These are phyloP conservation scores for Diaporthe vexans DNA, from an alignment of 2,329 filamentous ascomycete species.

Conservation along the genomic window DNA sequence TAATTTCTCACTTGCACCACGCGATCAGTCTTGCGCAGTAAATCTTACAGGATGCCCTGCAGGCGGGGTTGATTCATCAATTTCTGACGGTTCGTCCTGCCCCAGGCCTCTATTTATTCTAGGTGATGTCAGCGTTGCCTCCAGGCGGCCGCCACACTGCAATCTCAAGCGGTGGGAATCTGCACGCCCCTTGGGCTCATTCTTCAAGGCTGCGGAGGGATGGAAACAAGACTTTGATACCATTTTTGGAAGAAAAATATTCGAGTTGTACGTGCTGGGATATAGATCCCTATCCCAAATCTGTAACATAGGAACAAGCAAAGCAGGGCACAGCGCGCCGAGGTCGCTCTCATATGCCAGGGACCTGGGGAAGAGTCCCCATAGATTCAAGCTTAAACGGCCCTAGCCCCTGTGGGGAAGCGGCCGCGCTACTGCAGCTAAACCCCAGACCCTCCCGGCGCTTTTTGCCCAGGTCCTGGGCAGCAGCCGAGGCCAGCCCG, in stretches of 20 bases:
- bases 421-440: slow-evolving; percentile 30
- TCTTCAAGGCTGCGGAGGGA: not conserved
- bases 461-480: not conserved
- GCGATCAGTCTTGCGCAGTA: not conserved
- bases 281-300: not conserved
- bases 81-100: not conserved
- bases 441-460: slow-evolving; percentile 4
- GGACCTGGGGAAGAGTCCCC: slow-evolving; percentile 28
- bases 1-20: slow-evolving; percentile 14
- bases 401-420: slow-evolving; percentile 24
- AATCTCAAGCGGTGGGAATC: not conserved
- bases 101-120: not conserved
- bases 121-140: not conserved
- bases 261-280: too few species aligned
- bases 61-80: not conserved
- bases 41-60: not conserved
- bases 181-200: not conserved
- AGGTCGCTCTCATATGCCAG: slow-evolving; percentile 16
- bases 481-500: not conserved
- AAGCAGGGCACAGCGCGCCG: not conserved
- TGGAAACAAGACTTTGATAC: not conserved
- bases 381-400: slow-evolving; percentile 22
- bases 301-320: not conserved
- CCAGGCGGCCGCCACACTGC: not conserved
- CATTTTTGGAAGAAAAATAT: not conserved